These are phyloP conservation scores for Meira miltonrushii DNA, from an alignment of 1,284 basidiomycete genomes.

Conservation along the genomic window DNA sequence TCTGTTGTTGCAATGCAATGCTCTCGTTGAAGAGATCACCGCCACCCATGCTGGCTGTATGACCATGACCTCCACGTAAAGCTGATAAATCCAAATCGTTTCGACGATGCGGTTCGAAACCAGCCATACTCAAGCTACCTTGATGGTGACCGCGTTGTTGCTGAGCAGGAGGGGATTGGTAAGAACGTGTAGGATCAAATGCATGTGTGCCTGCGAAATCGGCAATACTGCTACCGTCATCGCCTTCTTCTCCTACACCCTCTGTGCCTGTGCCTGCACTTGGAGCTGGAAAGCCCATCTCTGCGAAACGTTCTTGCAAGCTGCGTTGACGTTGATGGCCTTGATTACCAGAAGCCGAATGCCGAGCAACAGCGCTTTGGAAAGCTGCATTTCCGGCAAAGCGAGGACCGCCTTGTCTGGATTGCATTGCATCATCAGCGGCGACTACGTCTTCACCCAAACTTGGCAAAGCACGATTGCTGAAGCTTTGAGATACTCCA, in stretches of 20 bases:
- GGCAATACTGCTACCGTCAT: slow-evolving; percentile 32
- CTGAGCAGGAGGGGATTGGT: too few relatives aligned
- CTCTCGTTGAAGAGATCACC: slow-evolving; percentile 61
- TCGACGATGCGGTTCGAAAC: slow-evolving; percentile 31
- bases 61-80: slow-evolving; percentile 22
- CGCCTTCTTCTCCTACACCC: slow-evolving; percentile 25
- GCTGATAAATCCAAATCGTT: slow-evolving; percentile 31
- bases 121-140: slow-evolving; percentile 7
- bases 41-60: slow-evolving; percentile 68
- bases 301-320: slow-evolving; percentile 38
- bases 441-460: slow-evolving; percentile 36
- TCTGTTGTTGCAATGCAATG: slow-evolving; percentile 55
- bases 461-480: slow-evolving; percentile 32
- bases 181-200: slow-evolving; percentile 34
- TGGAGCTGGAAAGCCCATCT: slow-evolving; percentile 32
- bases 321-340: slow-evolving; percentile 36
- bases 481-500: slow-evolving; percentile 24
- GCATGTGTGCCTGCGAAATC: slow-evolving; percentile 35
- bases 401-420: slow-evolving; percentile 33
- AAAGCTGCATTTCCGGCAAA: slow-evolving; percentile 46
- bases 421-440: slow-evolving; percentile 9
- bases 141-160: slow-evolving; percentile 12
- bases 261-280: slow-evolving; percentile 14
- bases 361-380: slow-evolving; percentile 39
- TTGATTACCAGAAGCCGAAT: slow-evolving; percentile 16